Percentiles rank a stretch among this genome's conserved stretches.
phyloP scores from a whole-genome alignment of 129 eudicot genomes.

The Glebionis coronaria region DNA sequence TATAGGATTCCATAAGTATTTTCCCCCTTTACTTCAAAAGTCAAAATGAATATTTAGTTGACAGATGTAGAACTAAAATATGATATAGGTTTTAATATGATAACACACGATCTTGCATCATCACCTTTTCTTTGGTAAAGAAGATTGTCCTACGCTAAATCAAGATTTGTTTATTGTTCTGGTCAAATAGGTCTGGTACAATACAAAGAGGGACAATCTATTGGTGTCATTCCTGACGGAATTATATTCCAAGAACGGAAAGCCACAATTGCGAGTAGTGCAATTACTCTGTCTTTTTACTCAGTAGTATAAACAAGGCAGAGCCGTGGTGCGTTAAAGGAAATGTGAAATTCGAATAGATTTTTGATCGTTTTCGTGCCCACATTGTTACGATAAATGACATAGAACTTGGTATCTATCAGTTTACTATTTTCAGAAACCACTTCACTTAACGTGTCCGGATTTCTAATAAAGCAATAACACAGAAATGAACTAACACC shows the following conservation, averaged over 20 bases:
- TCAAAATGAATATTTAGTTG: not conserved
- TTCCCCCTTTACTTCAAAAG: not conserved
- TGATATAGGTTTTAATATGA: no score
- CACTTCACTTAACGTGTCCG: no score
- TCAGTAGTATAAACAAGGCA: no score
- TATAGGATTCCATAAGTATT: not conserved
- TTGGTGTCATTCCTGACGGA: slow-evolving; percentile 92
- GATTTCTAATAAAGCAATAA: no score
- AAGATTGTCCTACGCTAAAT: not conserved
- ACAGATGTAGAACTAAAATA: not conserved
- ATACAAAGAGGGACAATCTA: slow-evolving; percentile 94
- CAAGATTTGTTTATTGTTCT: slow-evolving; percentile 4
- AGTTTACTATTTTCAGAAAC: no score
- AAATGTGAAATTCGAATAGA: no score
- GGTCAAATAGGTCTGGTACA: slow-evolving; percentile 71
- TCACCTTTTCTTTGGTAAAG: not conserved
- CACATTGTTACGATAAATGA: no score
- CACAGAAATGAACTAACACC: no score
- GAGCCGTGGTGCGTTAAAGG: no score
- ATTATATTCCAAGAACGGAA: slow-evolving; percentile 85
- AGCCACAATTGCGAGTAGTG: slow-evolving; percentile 99
- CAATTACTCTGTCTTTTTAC: no score
- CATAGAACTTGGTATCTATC: no score
- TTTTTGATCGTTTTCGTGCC: no score
- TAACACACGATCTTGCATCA: not conserved